phyloP scores from a whole-genome alignment of 139 green algal species.

The Picochlorum costavermella region DNA sequence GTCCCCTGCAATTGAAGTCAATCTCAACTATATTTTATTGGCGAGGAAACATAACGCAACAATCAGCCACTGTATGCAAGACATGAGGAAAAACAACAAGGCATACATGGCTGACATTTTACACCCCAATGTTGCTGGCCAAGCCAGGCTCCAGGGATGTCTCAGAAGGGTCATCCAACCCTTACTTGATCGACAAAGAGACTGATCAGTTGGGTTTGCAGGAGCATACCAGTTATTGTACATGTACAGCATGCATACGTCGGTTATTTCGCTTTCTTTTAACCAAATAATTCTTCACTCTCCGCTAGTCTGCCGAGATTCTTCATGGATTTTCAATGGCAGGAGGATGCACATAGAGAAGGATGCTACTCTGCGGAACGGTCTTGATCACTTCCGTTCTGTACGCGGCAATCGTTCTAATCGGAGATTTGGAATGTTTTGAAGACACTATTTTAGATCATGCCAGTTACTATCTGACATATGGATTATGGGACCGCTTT shows the following conservation, averaged over 20 bases:
- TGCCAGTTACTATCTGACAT: background rate
- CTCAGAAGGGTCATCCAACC: background rate
- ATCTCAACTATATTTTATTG: background rate
- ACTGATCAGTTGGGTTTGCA: background rate
- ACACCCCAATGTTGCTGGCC: background rate
- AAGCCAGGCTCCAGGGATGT: background rate
- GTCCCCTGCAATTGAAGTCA: background rate
- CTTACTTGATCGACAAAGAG: background rate
- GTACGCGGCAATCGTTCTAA: background rate
- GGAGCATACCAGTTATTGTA: too few species aligned
- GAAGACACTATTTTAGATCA: background rate
- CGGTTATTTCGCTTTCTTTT: too few species aligned
- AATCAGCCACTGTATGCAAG: background rate
- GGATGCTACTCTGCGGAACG: background rate
- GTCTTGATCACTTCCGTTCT: background rate
- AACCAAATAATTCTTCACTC: too few species aligned
- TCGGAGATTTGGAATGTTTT: background rate
- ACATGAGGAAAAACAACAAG: background rate
- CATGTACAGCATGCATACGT: too few species aligned
- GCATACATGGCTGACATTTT: conserved; percentile 3
- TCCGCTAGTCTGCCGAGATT: too few species aligned
- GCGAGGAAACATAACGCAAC: background rate
- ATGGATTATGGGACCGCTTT: background rate
- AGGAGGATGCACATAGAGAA: too few species aligned
- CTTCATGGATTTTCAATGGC: too few species aligned